These are phyloP conservation scores for Rhodotorula sp. DNA, from an alignment of 1,284 basidiomycete species.

Conservation along the genomic window DNA sequence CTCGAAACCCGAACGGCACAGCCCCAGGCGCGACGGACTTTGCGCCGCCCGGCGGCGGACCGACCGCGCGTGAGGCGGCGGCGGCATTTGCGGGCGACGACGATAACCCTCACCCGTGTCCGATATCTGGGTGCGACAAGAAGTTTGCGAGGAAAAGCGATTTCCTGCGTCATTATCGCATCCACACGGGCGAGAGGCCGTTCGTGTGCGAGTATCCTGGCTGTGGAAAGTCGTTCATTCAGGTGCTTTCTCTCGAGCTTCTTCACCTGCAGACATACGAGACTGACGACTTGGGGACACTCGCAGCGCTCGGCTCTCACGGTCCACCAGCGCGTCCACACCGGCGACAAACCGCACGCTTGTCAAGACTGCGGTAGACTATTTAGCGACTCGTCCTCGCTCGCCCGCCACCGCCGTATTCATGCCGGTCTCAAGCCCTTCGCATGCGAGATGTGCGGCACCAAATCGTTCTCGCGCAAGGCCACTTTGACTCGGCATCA, in stretches of 20 bases:
- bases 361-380: conserved; percentile 55
- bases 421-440: conserved; percentile 38
- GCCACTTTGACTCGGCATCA: conserved; percentile 31
- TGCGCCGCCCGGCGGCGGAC: conserved; percentile 33
- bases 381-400: conserved; percentile 58
- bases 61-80: conserved; percentile 42
- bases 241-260: conserved; percentile 45
- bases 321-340: conserved; percentile 50
- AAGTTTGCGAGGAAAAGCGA: conserved; percentile 54
- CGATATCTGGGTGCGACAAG: conserved; percentile 50
- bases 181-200: conserved; percentile 51
- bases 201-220: conserved; percentile 45
- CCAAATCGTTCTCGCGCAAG: conserved; percentile 31
- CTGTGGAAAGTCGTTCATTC: conserved; percentile 44
- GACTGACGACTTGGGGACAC: too few species aligned
- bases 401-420: conserved; percentile 55
- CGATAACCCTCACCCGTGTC: conserved; percentile 49
- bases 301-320: conserved; percentile 20
- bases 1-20: conserved; percentile 32
- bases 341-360: conserved; percentile 58
- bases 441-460: conserved; percentile 29
- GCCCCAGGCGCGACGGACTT: conserved; percentile 31
- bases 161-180: conserved; percentile 53
- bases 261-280: too few species aligned
- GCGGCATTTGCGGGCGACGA: conserved; percentile 34